Conservation (phyloP, 768 basidiomycete genomes). For the Kwoniella heveanensis region DNA sequence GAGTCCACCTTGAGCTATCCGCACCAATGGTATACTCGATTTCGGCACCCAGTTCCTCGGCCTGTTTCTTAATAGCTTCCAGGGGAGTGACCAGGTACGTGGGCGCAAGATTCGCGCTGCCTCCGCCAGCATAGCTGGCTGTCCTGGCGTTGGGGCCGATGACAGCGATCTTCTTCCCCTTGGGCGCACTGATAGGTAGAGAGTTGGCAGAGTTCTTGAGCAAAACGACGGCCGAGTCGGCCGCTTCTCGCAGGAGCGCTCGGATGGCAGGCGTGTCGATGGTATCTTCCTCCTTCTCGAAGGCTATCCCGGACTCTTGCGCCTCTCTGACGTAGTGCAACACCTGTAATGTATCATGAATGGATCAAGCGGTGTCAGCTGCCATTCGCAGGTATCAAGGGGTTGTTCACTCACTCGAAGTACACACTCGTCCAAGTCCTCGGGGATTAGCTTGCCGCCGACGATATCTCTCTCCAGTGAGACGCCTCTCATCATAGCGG, state of each 20-base stretch:
- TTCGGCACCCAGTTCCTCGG: conserved; percentile 40
- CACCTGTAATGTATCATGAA: conserved; percentile 54
- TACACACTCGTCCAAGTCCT: conserved; percentile 69
- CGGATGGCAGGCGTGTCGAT: conserved; percentile 35
- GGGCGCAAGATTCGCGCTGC: conserved; percentile 70
- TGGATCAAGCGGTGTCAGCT: not conserved
- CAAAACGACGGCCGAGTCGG: conserved; percentile 65
- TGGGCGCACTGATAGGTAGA: conserved; percentile 57
- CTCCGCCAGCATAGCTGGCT: conserved; percentile 63
- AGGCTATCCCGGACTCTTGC: conserved; percentile 63
- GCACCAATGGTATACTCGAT: conserved; percentile 62
- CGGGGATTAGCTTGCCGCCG: conserved; percentile 67
- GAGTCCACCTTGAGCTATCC: conserved; percentile 57
- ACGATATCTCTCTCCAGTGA: conserved; percentile 56
- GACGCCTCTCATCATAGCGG: conserved; percentile 33
- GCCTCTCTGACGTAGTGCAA: conserved; percentile 61
- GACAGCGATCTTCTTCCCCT: conserved; percentile 67
- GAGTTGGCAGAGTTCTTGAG: conserved; percentile 65
- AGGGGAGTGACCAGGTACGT: conserved; percentile 69
- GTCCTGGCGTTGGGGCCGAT: conserved; percentile 61
- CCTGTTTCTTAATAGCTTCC: conserved; percentile 63
- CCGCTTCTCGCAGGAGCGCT: conserved; percentile 61
- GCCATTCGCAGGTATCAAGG: not conserved
- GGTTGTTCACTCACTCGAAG: conserved; percentile 59
- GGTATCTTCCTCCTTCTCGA: conserved; percentile 47